Base-by-base conservation (phyloP, 345 rosid genomes). In the Orychophragmus violaceus region DNA sequence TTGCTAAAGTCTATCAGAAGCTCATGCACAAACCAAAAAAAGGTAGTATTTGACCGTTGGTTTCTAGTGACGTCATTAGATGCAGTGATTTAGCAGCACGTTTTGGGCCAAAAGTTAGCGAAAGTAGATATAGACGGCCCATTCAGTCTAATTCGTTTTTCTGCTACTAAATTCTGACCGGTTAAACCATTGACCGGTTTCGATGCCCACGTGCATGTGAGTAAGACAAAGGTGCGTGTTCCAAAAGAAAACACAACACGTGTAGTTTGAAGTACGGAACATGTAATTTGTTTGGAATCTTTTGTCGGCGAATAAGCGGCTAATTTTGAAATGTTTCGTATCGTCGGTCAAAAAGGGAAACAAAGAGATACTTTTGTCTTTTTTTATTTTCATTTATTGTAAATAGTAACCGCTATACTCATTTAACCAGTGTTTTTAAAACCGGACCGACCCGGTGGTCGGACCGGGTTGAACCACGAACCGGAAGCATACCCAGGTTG, bases 291-390 rank as follows among this genome's bases (percentile, higher is more conserved):
- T 64, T 36, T 50, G 69, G 59, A 51, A 17, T 64, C 13, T 19
- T 64, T 19, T 16, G 50, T 51, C 44, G 59, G 59, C 57, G 57
- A 32, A 48, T 48, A 49, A n/a, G 68, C 48, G 68, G 59, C 59
- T 51, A 36, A 28, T 35, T 60, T 41, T 44, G 13, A 39, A 14
- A n/a, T 39, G 16, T 18, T 12, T 14, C 6, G 45, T 39, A 8
- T 14, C 6, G 45, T 39, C 45, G 45, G 45, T 39, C 45, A 39
- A n/a, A 37, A 39, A 5, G 44, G n/a, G 44, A n/a, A 39, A 5
- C 10, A 1, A 17, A n/a, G 12, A 23, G 49, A 8, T 44, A 44
- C 22, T 17, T 44, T 44, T 44, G 49, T 44, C 49, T 29, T 28
- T n/a, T n/a, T n/a, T n/a, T n/a, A n/a, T n/a, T n/a, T n/a, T n/a